Evolutionary conservation across 2,329 filamentous ascomycete genomes (phyloP).

Genomic region (Lachnellula willkommii): DNA sequence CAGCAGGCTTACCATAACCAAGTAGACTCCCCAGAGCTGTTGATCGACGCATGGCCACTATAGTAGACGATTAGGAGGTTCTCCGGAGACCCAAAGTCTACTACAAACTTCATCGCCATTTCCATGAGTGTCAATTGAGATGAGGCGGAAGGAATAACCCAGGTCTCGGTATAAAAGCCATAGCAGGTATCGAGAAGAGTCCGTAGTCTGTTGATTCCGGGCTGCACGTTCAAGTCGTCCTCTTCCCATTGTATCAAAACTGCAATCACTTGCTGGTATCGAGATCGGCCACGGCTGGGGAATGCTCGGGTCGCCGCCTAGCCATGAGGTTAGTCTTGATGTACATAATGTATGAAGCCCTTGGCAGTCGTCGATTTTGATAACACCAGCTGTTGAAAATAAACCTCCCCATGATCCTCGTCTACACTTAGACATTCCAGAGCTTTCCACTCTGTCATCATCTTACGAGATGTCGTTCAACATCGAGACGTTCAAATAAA

Average conservation of each 20-base stretch:
- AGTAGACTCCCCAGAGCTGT: constrained; percentile 15
- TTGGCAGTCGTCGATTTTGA: too few species aligned
- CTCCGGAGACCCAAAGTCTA: constrained; percentile 13
- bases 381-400: too few species aligned
- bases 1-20: constrained; percentile 14
- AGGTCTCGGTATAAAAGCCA: constrained; percentile 21
- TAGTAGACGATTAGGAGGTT: constrained; percentile 24
- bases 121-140: constrained; percentile 22
- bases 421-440: too few species aligned
- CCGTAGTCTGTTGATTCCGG: constrained; percentile 17
- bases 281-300: constrained; percentile 18
- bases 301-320: constrained; percentile 23
- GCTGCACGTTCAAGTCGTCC: constrained; percentile 15
- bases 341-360: background rate
- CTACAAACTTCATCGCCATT: constrained; percentile 18
- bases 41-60: constrained; percentile 21
- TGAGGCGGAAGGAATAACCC: constrained; percentile 21
- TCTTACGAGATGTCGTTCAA: too few species aligned
- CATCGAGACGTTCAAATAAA: too few species aligned
- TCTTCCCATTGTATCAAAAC: constrained; percentile 23
- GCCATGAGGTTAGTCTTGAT: background rate
- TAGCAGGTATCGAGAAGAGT: constrained; percentile 18
- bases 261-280: constrained; percentile 21
- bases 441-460: too few species aligned
- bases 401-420: too few species aligned